phyloP scores from a whole-genome alignment of 305 asterid genomes.

The Plantago lanceolata region DNA sequence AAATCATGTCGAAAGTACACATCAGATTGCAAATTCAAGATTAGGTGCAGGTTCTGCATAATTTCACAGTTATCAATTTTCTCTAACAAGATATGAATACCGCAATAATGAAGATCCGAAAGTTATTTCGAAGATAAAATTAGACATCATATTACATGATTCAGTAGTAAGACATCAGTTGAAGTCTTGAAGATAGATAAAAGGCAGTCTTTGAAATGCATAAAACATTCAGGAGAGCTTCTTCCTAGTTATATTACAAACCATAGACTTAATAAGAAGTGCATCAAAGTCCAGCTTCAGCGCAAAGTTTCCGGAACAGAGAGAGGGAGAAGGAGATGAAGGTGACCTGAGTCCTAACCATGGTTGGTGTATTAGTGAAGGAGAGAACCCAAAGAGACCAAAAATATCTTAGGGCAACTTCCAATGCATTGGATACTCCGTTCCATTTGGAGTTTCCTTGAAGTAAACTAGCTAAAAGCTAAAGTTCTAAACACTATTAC shows the following conservation, averaged over 20 bases:
- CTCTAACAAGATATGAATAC: not conserved
- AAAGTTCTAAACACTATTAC: constrained; percentile 22
- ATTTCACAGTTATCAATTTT: no score
- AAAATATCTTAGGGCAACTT: constrained; percentile 61
- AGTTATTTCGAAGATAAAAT: constrained; percentile 15
- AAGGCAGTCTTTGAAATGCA: constrained; percentile 31
- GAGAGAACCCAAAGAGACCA: constrained; percentile 61
- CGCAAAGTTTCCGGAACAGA: constrained; percentile 21
- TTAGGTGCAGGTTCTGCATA: no score
- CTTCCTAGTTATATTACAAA: constrained; percentile 38
- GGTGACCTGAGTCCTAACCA: constrained; percentile 86
- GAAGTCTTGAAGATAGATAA: constrained; percentile 29
- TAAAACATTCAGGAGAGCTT: constrained; percentile 27
- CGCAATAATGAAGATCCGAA: constrained; percentile 11
- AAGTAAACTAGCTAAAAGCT: constrained; percentile 22
- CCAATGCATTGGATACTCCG: constrained; percentile 61
- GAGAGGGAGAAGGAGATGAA: constrained; percentile 26
- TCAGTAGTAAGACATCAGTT: constrained; percentile 17
- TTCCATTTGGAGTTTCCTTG: constrained; percentile 52
- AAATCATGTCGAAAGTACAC: no score
- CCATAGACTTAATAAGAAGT: constrained; percentile 29
- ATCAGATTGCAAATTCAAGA: no score
- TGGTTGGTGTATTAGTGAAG: constrained; percentile 61
- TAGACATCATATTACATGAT: constrained; percentile 23
- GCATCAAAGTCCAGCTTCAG: constrained; percentile 25